These are phyloP conservation scores for Fonsecaea monophora DNA, from an alignment of 2,329 filamentous ascomycete genomes.

Conservation along the genomic window DNA sequence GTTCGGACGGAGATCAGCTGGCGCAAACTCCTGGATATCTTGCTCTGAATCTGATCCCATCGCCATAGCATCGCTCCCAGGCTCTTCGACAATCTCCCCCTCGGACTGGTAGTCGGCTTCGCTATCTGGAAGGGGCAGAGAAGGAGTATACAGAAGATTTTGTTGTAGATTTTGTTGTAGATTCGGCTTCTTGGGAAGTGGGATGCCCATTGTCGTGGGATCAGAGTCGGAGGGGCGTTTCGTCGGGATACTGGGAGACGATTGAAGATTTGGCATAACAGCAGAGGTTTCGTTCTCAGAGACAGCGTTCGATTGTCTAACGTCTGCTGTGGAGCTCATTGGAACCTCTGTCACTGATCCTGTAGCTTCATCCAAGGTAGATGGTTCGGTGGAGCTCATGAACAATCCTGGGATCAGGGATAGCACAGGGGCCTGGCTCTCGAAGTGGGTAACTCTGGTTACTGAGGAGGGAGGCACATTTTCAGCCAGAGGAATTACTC, in stretches of 20 bases:
- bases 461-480: slow-evolving; percentile 22
- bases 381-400: slow-evolving; percentile 48
- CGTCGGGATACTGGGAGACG: slow-evolving; percentile 4
- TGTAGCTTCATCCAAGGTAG: slow-evolving; percentile 18
- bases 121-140: background rate
- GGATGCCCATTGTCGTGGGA: slow-evolving; percentile 1
- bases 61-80: slow-evolving; percentile 23
- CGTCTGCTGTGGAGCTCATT: background rate
- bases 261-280: background rate
- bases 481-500: slow-evolving; percentile 7
- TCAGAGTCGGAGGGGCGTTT: slow-evolving; percentile 23
- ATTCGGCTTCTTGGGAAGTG: slow-evolving; percentile 24
- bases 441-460: background rate
- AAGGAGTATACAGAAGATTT: slow-evolving; percentile 35
- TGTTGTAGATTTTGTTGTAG: slow-evolving; percentile 32
- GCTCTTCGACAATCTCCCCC: slow-evolving; percentile 32
- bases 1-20: slow-evolving; percentile 38
- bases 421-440: slow-evolving; percentile 44
- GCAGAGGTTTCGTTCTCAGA: slow-evolving; percentile 11
- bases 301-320: background rate
- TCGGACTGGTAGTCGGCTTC: slow-evolving; percentile 31
- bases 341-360: background rate
- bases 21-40: background rate
- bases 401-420: slow-evolving; percentile 61
- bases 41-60: slow-evolving; percentile 22